Percentiles rank a stretch among this genome's conserved stretches.
Conservation (phyloP, 345 rosid genomes). For the Moricandia arvensis region DNA sequence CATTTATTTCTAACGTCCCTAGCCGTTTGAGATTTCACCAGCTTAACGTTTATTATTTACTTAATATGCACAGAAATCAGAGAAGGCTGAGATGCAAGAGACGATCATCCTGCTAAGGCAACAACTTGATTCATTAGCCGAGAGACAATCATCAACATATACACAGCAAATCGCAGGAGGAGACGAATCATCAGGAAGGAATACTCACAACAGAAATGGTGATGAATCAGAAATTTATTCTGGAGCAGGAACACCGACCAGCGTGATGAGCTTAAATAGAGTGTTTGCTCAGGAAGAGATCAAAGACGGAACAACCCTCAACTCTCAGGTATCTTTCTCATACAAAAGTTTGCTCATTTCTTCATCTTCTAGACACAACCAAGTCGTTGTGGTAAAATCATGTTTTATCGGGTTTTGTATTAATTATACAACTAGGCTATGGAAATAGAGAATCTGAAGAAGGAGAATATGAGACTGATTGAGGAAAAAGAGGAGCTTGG, state of each 20-base stretch:
- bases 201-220: constrained; percentile 53
- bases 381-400: constrained; percentile 1
- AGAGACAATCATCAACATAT: constrained; percentile 42
- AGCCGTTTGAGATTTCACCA: neutral
- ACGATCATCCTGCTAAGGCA: constrained; percentile 67
- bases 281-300: constrained; percentile 62
- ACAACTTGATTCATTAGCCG: constrained; percentile 47
- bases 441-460: constrained; percentile 81
- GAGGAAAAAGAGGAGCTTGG: constrained; percentile 85
- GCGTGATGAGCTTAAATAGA: constrained; percentile 50
- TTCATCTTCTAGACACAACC: neutral
- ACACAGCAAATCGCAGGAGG: constrained; percentile 42
- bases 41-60: constrained; percentile 3
- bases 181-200: constrained; percentile 45
- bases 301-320: constrained; percentile 33
- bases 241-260: constrained; percentile 59
- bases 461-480: constrained; percentile 67
- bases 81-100: constrained; percentile 78
- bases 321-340: constrained; percentile 32
- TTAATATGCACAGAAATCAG: constrained; percentile 56
- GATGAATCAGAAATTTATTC: constrained; percentile 66
- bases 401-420: neutral
- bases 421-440: constrained; percentile 48
- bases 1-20: neutral
- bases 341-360: constrained; percentile 1